Base-by-base conservation (phyloP, 805 yeast genomes). In the Nakazawaea wyomingensis region DNA sequence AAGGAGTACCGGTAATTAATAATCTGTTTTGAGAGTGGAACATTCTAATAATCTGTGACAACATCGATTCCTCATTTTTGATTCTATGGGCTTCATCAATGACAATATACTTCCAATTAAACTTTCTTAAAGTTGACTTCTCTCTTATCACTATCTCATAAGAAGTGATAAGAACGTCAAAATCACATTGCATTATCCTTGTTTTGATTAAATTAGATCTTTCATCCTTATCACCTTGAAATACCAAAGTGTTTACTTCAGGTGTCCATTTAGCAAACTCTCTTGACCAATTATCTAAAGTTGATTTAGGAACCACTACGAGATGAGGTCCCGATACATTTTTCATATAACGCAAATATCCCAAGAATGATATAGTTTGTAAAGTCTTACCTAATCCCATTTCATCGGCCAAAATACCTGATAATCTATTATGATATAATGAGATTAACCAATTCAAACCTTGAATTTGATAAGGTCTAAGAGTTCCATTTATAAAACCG, bases 351-450 rank as follows among this genome's bases (percentile, higher is more conserved):
- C 93, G 69, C 33, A 85, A 63, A 55, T 80, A 85, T 2, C 91
- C 91, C 19, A 42, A 32, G 54, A 91, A 93, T 1, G 98, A 78
- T 37, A 91, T 88, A 0, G 98, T 91, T 64, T 91, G 99, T 44
- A 93, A 68, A 4, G 99, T 91, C 62, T 91, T 91, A 44, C 99
- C 99, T 32, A 91, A 71, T 3, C 99, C 99, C 99, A 93, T 91
- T 61, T 91, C 99, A 64, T 91, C 99, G 10, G 99, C 99, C 39
- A 91, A 66, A 36, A 91, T 93, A 17, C 99, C 99, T 8, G 95
- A 84, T 34, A 91, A 72, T 53, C 84, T 76, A 61, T 91, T 88
- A 52, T 90, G 96, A 59, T 89, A 86, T 28, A 91, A 64, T 1
- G 95, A 80, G 16, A 91, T 82, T 56, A 91, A 71, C 99, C 99